Conservation (phyloP, 2,329 filamentous ascomycete genomes). For the Lanzia echinophila region DNA sequence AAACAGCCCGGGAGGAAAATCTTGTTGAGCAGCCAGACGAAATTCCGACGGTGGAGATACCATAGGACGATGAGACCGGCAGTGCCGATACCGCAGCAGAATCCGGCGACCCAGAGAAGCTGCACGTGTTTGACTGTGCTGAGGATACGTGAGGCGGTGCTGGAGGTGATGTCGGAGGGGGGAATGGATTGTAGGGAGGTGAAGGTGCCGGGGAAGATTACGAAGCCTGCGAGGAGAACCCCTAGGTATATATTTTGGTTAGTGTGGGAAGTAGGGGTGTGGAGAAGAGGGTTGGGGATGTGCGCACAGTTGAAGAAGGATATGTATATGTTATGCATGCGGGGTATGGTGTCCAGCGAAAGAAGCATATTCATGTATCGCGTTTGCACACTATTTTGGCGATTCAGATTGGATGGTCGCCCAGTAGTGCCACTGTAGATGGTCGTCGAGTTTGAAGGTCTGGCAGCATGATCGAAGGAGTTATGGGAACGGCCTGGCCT, state of each 20-base stretch:
- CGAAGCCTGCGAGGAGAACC: slow-evolving; percentile 26
- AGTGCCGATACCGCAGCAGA: slow-evolving; percentile 22
- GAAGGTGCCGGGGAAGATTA: slow-evolving; percentile 28
- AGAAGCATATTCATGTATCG: slow-evolving; percentile 28
- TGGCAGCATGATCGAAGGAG: not conserved
- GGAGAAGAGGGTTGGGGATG: not conserved
- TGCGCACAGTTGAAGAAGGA: slow-evolving; percentile 24
- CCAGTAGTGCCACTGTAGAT: not conserved
- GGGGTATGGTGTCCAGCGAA: slow-evolving; percentile 24
- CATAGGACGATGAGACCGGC: slow-evolving; percentile 24
- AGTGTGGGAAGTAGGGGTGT: not conserved
- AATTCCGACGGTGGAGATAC: slow-evolving; percentile 18
- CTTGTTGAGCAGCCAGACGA: slow-evolving; percentile 25
- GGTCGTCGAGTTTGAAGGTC: not conserved
- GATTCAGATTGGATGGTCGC: slow-evolving; percentile 3
- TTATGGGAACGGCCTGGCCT: not conserved
- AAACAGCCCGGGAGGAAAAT: slow-evolving; percentile 27
- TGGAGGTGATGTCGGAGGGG: slow-evolving; percentile 1
- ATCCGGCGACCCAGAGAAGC: slow-evolving; percentile 19
- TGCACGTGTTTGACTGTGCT: slow-evolving; percentile 20
- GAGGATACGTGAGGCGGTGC: slow-evolving; percentile 13
- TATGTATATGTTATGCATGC: slow-evolving; percentile 26
- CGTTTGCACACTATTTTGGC: slow-evolving; percentile 23
- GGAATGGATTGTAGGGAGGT: slow-evolving; percentile 15
- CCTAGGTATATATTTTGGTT: not conserved